Conservation (phyloP, 371 early-diverging fungal genomes). For the Mucor plumbeus region DNA sequence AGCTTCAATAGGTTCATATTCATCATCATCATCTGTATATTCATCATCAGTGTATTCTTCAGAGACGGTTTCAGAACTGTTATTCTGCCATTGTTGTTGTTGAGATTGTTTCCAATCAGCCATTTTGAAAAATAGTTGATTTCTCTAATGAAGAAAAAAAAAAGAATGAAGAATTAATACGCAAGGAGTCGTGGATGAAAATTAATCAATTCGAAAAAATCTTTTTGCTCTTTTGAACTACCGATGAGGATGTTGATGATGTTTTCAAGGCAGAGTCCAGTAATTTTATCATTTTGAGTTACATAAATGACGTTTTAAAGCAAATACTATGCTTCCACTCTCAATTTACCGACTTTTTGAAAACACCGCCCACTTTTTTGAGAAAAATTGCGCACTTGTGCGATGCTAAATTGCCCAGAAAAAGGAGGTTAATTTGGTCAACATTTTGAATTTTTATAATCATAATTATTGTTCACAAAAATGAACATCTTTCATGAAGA, state of each 20-base stretch:
- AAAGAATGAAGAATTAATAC: background rate
- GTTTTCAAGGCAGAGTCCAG: background rate
- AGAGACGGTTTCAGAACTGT: background rate
- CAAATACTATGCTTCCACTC: slow-evolving; percentile 3
- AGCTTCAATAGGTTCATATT: slow-evolving; percentile 14
- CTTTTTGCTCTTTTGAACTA: background rate
- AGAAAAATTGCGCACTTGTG: slow-evolving; percentile 1
- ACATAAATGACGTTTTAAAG: background rate
- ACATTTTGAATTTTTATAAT: slow-evolving; percentile 13
- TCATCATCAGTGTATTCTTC: slow-evolving; percentile 1
- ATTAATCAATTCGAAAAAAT: background rate
- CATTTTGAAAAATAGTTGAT: background rate
- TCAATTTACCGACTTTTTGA: slow-evolving; percentile 7
- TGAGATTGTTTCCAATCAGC: background rate
- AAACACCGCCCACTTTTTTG: background rate
- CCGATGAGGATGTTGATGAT: background rate
- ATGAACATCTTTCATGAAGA: slow-evolving; percentile 16
- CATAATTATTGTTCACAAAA: slow-evolving; percentile 11
- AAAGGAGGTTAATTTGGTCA: background rate
- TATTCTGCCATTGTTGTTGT: background rate
- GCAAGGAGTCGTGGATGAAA: background rate
- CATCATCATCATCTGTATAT: slow-evolving; percentile 1
- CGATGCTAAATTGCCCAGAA: slow-evolving; percentile 12
- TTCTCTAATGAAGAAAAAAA: background rate
- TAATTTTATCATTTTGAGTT: background rate